Evolutionary conservation across 176 grass and related monocot species (phyloP).

Genomic region (Cocos nucifera): DNA sequence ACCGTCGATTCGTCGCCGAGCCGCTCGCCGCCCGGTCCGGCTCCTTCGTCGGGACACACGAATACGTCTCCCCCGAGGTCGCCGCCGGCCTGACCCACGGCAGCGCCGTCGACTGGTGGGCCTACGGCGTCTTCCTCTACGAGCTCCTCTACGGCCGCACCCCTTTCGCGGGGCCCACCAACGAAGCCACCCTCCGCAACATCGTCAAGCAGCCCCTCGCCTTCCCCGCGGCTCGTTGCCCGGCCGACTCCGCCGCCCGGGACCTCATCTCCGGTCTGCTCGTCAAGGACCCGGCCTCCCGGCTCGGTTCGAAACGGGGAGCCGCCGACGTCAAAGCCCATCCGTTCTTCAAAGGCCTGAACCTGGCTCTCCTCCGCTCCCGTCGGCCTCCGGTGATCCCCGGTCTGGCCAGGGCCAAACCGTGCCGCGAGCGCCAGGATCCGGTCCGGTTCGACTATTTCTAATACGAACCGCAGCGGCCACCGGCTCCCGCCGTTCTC

Average conservation of each 20-base stretch:
- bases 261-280: constrained; percentile 73
- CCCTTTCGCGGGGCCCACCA: constrained; percentile 59
- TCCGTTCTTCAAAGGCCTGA: constrained; percentile 78
- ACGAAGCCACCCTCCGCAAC: constrained; percentile 62
- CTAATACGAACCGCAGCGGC: too few relatives aligned
- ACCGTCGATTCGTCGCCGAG: constrained; percentile 60
- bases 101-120: constrained; percentile 93
- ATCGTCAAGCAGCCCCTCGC: constrained; percentile 59
- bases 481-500: too few relatives aligned
- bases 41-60: constrained; percentile 93
- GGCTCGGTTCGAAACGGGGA: constrained; percentile 57
- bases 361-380: constrained; percentile 71
- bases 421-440: constrained; percentile 1
- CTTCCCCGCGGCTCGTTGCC: constrained; percentile 17
- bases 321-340: constrained; percentile 71
- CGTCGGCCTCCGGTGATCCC: constrained; percentile 60
- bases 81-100: constrained; percentile 68
- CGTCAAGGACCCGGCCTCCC: constrained; percentile 54
- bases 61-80: constrained; percentile 86
- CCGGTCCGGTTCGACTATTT: constrained; percentile 28
- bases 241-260: constrained; percentile 14
- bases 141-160: constrained; percentile 76
- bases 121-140: constrained; percentile 90
- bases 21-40: constrained; percentile 61
- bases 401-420: not conserved